These are phyloP conservation scores for Tylopilus sp. DNA, from an alignment of 768 basidiomycete species.

Conservation along the genomic window DNA sequence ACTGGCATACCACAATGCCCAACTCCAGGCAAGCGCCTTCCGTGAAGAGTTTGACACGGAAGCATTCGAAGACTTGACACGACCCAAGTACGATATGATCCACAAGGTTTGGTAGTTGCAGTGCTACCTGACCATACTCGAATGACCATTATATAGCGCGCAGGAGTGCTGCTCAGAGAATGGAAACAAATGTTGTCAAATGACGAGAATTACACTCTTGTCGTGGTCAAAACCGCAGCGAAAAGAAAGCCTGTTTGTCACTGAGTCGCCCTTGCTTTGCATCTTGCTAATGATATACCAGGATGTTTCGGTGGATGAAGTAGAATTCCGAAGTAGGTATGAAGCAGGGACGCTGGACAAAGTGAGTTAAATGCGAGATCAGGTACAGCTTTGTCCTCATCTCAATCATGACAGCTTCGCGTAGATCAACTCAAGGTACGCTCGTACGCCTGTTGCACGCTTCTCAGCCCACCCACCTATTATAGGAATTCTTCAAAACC, in stretches of 20 bases:
- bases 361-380: constrained; percentile 38
- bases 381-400: constrained; percentile 6
- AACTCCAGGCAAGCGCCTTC: constrained; percentile 90
- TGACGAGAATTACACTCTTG: constrained; percentile 61
- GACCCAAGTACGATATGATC: constrained; percentile 73
- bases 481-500: too few relatives aligned
- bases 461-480: too few relatives aligned
- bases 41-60: constrained; percentile 81
- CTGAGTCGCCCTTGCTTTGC: background rate
- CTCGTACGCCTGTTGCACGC: too few relatives aligned
- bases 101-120: constrained; percentile 53
- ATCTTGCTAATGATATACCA: constrained; percentile 24
- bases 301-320: constrained; percentile 66
- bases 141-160: constrained; percentile 42
- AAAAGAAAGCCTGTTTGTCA: constrained; percentile 72
- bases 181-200: constrained; percentile 66
- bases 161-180: constrained; percentile 59
- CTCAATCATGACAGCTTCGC: constrained; percentile 48
- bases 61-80: constrained; percentile 77
- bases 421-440: constrained; percentile 68
- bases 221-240: constrained; percentile 44
- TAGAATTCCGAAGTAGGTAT: constrained; percentile 68
- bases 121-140: background rate
- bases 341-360: constrained; percentile 60
- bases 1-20: constrained; percentile 83